Conservation (phyloP, 2,329 filamentous ascomycete genomes). For the Malbranchea zuffiana region DNA sequence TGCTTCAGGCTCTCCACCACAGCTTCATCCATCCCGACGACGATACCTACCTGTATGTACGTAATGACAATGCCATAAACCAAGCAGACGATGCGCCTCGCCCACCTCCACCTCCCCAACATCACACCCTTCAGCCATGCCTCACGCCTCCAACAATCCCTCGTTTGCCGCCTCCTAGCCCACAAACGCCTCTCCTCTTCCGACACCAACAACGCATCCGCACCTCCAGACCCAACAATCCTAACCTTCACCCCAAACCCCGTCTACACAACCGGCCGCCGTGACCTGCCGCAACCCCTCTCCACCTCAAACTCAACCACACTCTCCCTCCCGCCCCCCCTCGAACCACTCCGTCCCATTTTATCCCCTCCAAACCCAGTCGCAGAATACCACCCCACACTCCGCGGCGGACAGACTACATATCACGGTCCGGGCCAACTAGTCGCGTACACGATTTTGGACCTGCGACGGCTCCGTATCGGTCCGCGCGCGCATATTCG, state of each 20-base stretch:
- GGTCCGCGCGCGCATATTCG: slow-evolving; percentile 67
- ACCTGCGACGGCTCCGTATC: slow-evolving; percentile 58
- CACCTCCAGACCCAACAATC: slow-evolving; percentile 54
- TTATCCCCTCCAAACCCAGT: slow-evolving; percentile 26
- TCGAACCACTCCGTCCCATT: slow-evolving; percentile 29
- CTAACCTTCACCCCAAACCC: slow-evolving; percentile 74
- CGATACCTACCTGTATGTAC: too few species aligned
- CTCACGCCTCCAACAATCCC: slow-evolving; percentile 44
- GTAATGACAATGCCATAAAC: too few species aligned
- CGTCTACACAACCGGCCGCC: slow-evolving; percentile 81
- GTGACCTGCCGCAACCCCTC: slow-evolving; percentile 48
- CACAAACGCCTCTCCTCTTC: slow-evolving; percentile 43
- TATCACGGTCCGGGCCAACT: slow-evolving; percentile 93
- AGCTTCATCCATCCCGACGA: too few species aligned
- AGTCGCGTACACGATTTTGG: slow-evolving; percentile 85
- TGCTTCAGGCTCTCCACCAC: too few species aligned
- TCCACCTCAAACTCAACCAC: slow-evolving; percentile 22
- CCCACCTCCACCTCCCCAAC: slow-evolving; percentile 49
- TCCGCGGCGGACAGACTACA: slow-evolving; percentile 82
- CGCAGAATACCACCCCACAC: slow-evolving; percentile 57
- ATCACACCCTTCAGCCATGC: slow-evolving; percentile 46
- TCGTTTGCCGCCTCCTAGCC: slow-evolving; percentile 48
- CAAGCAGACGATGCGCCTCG: slow-evolving; percentile 43
- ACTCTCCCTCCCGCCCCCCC: slow-evolving; percentile 28
- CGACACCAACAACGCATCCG: slow-evolving; percentile 15